Evolutionary conservation across 805 yeast species (phyloP), one percentile per base, ranked within the genome.

Genomic region (Candida hungchunana): DNA sequence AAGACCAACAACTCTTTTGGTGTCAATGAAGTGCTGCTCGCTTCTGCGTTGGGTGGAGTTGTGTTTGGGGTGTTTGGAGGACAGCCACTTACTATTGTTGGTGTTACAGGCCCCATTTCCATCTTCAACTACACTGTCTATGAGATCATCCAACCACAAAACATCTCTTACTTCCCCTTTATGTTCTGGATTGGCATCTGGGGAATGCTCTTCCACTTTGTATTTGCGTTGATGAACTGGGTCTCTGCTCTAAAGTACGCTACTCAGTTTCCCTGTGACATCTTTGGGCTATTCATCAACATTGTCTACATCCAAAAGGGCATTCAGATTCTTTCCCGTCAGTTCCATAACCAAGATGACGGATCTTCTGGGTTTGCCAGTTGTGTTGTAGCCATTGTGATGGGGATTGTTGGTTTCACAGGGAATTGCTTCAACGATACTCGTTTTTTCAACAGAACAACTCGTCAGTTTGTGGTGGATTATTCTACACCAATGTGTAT

Each of bases 121-220:
- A 89, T 90, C 42, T 90, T 93, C 69, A 85, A 85, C 53, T 88
- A 87, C 51, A 93, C 97, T 0, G 89, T 93, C 1, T 85, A 80
- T 54, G 82, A 81, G 41, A 69, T 85, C 32, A 70, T 85, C 24
- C 61, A 55, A 16, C 79, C 84, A 0, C 37, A 25, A 5, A 71
- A 69, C 6, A 34, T 48, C 7, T 63, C 71, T 1, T 53, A 32
- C 23, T 88, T 90, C 61, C 87, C 89, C 13, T 90, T 90, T 58
- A 89, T 93, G 96, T 81, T 90, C 55, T 93, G 97, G 97, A 67
- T 90, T 21, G 85, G 88, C 51, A 66, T 93, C 6, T 90, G 98
- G 98, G 72, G 86, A 4, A 81, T 82, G 85, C 69, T 79, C 10
- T 70, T 85, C 63, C 97, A 93, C 61, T 63, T 85, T 18, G 40